Evolutionary conservation across 345 rosid species (phyloP), one percentile per base, ranked within the genome.

Genomic region (Salix koriyanagi): DNA sequence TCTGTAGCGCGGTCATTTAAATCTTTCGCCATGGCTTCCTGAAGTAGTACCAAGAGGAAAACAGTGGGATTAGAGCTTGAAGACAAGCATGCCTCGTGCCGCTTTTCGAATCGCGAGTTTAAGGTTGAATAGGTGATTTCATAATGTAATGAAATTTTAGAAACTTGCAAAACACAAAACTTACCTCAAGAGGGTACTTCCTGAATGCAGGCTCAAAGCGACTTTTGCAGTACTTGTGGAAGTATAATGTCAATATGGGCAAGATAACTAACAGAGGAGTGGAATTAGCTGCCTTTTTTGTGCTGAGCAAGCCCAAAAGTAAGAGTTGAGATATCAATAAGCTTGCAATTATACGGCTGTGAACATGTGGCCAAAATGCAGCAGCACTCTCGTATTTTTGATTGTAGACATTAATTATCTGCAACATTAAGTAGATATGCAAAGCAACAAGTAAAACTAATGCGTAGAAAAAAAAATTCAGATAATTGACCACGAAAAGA

Each of bases 321-420:
- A 92, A 88, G 64, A 96, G 88, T 79, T 96, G 98, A 79, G 97
- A 93, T 83, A 93, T 90, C 89, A 96, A 54, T 76, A 96, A 86
- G 89, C 98, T 84, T 6, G 92, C 97, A 5, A 93, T 77, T 77
- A 96, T 91, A 70, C 98, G 90, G 76, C 89, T 88, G 77, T 93
- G 97, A 74, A 96, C 90, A 32, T 96, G 98, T 0, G 99, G 99
- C 99, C 99, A 96, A 84, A 96, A 96, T 15, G 99, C 99, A 42
- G 91, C 98, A 56, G 91, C 94, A 76, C 99, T 93, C 84, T 96
- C 99, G 30, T 96, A 96, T 46, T 83, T 89, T 82, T 92, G 99
- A 77, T 91, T 86, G 88, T 93, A 96, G 68, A 96, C 99, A 78
- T 93, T 96, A 54, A 96, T 87, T 64, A 96, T 87, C 99, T 96